Base-by-base conservation (phyloP, 164 flowering plant species). In the Saururus chinensis region DNA sequence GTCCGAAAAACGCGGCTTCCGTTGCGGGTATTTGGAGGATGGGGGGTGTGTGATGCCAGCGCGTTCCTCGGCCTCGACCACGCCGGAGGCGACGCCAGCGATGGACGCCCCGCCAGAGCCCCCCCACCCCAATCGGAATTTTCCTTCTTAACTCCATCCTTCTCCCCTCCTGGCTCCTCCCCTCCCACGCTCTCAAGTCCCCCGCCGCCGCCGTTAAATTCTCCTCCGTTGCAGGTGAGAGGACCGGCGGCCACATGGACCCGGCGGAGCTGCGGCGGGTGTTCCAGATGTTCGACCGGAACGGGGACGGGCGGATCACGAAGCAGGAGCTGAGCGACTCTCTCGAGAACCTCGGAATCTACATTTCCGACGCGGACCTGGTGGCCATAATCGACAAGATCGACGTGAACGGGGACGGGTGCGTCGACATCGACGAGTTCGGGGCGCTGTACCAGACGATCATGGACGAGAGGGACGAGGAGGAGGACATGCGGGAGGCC, bases 231-330 rank as follows among this genome's bases (percentile, higher is more conserved):
- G n/a, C n/a, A n/a, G n/a, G n/a, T n/a, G n/a, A n/a, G n/a, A n/a
- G n/a, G n/a, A n/a, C n/a, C n/a, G 25, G 40, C 24, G 5, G 40
- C 9, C 40, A 17, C 21, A 79, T 82, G 88, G 84, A 81, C 51
- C 65, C 75, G 4, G 56, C 62, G 0, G 89, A 84, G 73, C 74
- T 87, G 4, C 71, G 69, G 21, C 76, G 88, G 20, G 86, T 87
- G 0, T 87, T 87, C 68, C 80, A 83, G 53, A 80, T 83, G 88
- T 87, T 87, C 58, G 89, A 87, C 61, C 69, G 76, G 4, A 81
- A 87, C 42, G 88, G 88, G 0, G 93, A 87, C 26, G 89, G 89
- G 0, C 64, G 81, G n/a, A 84, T 87, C 58, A 81, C 86, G n/a
- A 79, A 76, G 70, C 60, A 73, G 30, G 93, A 87, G 67, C 63